Percentiles rank a stretch among this genome's conserved stretches.
Evolutionary conservation across 768 basidiomycete species (phyloP).

Genomic region (Lactarius hatsudake): DNA sequence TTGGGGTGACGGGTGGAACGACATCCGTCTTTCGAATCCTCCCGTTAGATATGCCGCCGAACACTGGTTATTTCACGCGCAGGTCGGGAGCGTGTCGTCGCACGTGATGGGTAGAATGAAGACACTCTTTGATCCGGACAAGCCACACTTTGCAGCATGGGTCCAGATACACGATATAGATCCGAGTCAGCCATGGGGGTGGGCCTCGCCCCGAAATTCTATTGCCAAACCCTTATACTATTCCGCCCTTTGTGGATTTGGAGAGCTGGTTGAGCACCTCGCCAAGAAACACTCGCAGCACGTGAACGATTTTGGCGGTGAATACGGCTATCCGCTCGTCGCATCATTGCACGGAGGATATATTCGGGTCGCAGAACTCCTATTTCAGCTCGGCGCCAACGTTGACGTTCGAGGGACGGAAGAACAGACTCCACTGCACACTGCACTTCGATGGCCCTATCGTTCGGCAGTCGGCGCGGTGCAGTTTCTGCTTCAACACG

Average conservation of each 20-base stretch:
- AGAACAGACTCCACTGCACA: not conserved
- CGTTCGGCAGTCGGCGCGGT: not conserved
- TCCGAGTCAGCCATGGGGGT: not conserved
- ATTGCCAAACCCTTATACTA: not conserved
- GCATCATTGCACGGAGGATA: not conserved
- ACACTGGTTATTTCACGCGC: not conserved
- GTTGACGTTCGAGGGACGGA: not conserved
- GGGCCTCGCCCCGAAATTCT: not conserved
- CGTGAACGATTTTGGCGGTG: not conserved
- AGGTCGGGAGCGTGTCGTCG: not conserved
- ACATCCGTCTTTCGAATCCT: not conserved
- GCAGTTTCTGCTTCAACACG: not conserved
- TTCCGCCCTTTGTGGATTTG: not conserved
- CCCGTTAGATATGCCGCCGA: not conserved
- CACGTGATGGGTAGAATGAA: not conserved
- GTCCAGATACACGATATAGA: not conserved
- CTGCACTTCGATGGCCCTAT: not conserved
- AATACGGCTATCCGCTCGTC: not conserved
- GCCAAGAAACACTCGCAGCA: not conserved
- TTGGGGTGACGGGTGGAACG: no score
- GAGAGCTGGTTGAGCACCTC: not conserved
- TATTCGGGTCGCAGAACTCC: not conserved
- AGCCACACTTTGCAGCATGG: not conserved
- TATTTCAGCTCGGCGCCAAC: not conserved
- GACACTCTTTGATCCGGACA: not conserved